Evolutionary conservation across 352 stramenopile species (phyloP).

Genomic region (Globisporangium nodosum): DNA sequence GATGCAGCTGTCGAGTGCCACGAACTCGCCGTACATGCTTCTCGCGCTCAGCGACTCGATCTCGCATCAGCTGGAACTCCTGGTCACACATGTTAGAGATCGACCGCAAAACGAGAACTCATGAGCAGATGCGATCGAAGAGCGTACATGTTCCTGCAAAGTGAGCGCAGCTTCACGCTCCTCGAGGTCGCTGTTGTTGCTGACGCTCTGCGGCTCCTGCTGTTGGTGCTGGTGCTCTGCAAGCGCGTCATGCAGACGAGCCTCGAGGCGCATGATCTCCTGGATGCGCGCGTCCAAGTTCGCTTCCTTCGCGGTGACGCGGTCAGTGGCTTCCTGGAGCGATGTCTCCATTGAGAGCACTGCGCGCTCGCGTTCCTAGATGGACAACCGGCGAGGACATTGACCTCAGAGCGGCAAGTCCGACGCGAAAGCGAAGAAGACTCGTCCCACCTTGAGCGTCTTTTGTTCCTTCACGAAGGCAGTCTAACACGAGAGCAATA

Average conservation of each 20-base stretch:
- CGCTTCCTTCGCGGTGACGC: conserved; percentile 25
- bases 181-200: conserved; percentile 12
- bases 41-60: conserved; percentile 15
- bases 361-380: conserved; percentile 28
- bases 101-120: not conserved
- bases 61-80: not conserved
- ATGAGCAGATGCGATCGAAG: not conserved
- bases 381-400: not conserved
- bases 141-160: conserved; percentile 26
- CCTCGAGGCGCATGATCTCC: conserved; percentile 36
- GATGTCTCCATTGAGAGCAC: conserved; percentile 24
- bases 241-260: conserved; percentile 38
- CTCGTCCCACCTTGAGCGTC: conserved; percentile 20
- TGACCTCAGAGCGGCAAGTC: not conserved
- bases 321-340: conserved; percentile 28
- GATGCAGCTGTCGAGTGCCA: not conserved
- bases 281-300: conserved; percentile 30
- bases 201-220: conserved; percentile 1
- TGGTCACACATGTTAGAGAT: not conserved
- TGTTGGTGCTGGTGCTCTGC: conserved; percentile 9
- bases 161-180: conserved; percentile 21
- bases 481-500: conserved; percentile 11
- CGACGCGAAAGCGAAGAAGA: not conserved
- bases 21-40: conserved; percentile 20
- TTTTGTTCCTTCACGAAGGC: conserved; percentile 26